Conservation (phyloP, 805 yeast genomes). For the Zygotorulaspora chibaensis region DNA sequence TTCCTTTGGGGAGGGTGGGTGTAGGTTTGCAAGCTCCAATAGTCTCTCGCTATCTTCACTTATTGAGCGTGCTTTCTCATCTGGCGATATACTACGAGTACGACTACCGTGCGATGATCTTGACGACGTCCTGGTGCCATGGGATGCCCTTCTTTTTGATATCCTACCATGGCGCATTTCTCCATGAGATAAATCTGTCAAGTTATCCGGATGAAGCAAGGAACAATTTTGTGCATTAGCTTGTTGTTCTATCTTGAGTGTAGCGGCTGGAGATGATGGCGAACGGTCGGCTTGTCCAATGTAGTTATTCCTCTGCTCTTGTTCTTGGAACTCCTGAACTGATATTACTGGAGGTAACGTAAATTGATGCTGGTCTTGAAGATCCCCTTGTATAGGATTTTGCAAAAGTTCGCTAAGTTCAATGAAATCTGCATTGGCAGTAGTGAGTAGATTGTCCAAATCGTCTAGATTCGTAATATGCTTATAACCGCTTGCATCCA, state of each 20-base stretch:
- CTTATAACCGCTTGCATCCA: constrained; percentile 27
- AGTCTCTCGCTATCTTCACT: constrained; percentile 32
- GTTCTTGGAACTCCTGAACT: constrained; percentile 24
- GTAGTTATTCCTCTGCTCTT: constrained; percentile 1
- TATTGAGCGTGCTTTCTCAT: constrained; percentile 31
- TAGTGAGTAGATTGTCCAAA: constrained; percentile 18
- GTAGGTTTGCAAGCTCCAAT: constrained; percentile 29
- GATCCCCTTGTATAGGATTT: constrained; percentile 2
- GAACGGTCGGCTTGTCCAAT: not conserved
- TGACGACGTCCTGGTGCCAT: constrained; percentile 16
- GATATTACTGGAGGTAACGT: constrained; percentile 26
- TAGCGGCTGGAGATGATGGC: not conserved
- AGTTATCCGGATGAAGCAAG: constrained; percentile 11
- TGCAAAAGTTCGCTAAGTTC: constrained; percentile 8
- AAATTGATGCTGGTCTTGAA: constrained; percentile 3
- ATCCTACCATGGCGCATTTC: constrained; percentile 31
- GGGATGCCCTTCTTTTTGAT: constrained; percentile 20
- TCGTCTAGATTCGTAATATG: constrained; percentile 24
- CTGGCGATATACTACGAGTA: constrained; percentile 21
- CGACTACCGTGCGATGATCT: constrained; percentile 15
- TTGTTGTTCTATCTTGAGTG: not conserved
- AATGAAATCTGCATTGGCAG: constrained; percentile 5
- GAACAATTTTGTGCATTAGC: constrained; percentile 1
- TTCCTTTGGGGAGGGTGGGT: constrained; percentile 12
- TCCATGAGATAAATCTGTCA: constrained; percentile 13